Base-by-base conservation (phyloP, 371 early-diverging fungal genomes). In the Parasitella parasitica region DNA sequence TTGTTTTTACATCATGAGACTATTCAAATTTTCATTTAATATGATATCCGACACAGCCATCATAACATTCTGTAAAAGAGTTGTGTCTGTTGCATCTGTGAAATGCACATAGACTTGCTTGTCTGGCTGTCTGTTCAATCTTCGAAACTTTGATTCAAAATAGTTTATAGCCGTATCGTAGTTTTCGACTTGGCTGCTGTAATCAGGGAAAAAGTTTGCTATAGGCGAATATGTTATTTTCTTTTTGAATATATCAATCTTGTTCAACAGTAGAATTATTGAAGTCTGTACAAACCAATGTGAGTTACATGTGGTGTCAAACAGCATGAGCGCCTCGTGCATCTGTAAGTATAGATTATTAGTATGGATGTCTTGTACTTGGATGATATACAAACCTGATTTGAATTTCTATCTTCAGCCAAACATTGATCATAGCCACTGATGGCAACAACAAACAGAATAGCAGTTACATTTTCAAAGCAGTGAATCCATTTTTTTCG, bases 401-500 rank as follows among this genome's bases (percentile, higher is more conserved):
- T 41, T 71, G 92, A 89, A 32, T 89, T 87, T 73, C 93, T 90
- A 73, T 97, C 97, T 75, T 97, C 97, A 7, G 91, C 86, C 35
- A 97, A 81, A 57, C 93, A 91, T 73, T 96, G 96, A 74, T 97
- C 96, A 73, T 96, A 97, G 43, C 94, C 97, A 69, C 89, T 87
- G 35, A 97, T 91, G 12, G 97, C 95, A 3, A 94, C 97, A 35
- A 94, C 75, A 76, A 96, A 97, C 18, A 97, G 72, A 51, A 97
- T 89, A 0, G 97, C 92, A 4, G 96, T 97, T 13, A 97, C 97
- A 53, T 89, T 91, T 61, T 96, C 96, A 73, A 95, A 91, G 66
- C 94, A 96, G 59, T 95, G 96, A 32, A 93, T 88, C 80, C 98
- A 97, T 79, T 95, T 96, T 68, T 94, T 96, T 63, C 98, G 83